Percentiles rank a stretch among this genome's conserved stretches.
Evolutionary conservation across 2,329 filamentous ascomycete species (phyloP).

Genomic region (Aspergillus versicolor): DNA sequence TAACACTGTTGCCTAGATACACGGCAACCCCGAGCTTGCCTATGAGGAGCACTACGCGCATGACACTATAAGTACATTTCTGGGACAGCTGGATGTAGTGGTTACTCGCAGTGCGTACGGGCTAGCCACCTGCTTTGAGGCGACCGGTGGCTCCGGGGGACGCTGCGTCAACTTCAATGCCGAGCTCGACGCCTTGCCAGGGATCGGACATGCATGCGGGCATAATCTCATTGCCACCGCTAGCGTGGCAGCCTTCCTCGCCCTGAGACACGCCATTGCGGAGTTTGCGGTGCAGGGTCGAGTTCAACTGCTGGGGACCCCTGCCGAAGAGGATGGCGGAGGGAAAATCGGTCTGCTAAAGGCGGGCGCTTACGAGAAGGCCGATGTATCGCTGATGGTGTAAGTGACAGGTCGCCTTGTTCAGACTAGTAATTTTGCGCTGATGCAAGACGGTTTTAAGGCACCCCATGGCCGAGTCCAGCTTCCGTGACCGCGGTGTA

Average conservation of each 20-base stretch:
- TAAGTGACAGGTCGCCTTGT: constrained; percentile 20
- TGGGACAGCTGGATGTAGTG: constrained; percentile 46
- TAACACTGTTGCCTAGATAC: too few species aligned
- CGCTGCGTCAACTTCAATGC: constrained; percentile 39
- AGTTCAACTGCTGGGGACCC: constrained; percentile 38
- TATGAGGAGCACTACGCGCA: constrained; percentile 56
- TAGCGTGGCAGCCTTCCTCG: constrained; percentile 43
- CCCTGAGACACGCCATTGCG: constrained; percentile 47
- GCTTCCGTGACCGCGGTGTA: constrained; percentile 16
- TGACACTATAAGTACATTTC: constrained; percentile 47
- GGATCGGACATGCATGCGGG: constrained; percentile 43
- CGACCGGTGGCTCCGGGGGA: constrained; percentile 42
- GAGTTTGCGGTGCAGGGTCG: constrained; percentile 39
- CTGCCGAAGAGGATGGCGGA: constrained; percentile 39
- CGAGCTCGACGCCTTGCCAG: constrained; percentile 45
- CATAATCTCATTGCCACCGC: constrained; percentile 41
- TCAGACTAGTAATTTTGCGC: too few species aligned
- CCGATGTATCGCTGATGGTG: constrained; percentile 45
- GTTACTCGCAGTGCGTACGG: constrained; percentile 54
- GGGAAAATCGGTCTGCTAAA: constrained; percentile 44
- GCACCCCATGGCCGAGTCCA: neutral
- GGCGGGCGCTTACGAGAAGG: constrained; percentile 43
- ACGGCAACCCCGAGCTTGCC: constrained; percentile 49
- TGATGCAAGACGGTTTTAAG: too few species aligned
- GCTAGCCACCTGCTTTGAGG: constrained; percentile 53